Conservation (phyloP, 176 grass and related monocot genomes). For the Olyra latifolia region DNA sequence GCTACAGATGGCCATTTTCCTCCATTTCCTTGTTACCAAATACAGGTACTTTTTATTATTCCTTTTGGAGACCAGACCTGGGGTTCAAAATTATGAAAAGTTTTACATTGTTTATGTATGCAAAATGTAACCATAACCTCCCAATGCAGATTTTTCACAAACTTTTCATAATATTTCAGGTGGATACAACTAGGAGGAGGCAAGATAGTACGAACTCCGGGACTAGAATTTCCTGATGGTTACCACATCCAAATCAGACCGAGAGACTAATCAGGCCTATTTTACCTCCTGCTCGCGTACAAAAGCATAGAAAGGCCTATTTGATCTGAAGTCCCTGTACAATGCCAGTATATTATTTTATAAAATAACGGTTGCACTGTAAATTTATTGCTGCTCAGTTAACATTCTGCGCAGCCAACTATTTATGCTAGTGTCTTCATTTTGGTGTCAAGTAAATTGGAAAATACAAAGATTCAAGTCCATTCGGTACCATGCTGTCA, state of each 20-base stretch:
- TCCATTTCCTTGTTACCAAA: constrained; percentile 46
- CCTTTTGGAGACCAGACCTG: background rate
- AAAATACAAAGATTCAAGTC: background rate
- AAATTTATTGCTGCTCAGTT: background rate
- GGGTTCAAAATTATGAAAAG: background rate
- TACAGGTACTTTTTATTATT: constrained; percentile 20
- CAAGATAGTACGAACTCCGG: constrained; percentile 32
- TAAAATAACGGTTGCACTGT: background rate
- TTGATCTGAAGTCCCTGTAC: background rate
- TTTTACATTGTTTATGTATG: background rate
- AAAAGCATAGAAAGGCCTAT: background rate
- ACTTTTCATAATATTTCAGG: constrained; percentile 27
- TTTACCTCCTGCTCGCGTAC: constrained; percentile 8
- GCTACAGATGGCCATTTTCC: constrained; percentile 46
- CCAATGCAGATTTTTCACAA: background rate
- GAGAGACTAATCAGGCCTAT: background rate
- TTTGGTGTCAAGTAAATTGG: background rate
- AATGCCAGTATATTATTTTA: background rate
- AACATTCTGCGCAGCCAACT: background rate
- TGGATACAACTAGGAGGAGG: constrained; percentile 41
- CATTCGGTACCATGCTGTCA: too few species aligned
- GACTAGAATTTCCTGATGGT: constrained; percentile 49
- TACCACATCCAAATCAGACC: constrained; percentile 36
- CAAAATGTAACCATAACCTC: background rate
- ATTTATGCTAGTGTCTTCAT: background rate